phyloP scores from a whole-genome alignment of 192 early-diverging fungal species.

The Backusella sp. region DNA sequence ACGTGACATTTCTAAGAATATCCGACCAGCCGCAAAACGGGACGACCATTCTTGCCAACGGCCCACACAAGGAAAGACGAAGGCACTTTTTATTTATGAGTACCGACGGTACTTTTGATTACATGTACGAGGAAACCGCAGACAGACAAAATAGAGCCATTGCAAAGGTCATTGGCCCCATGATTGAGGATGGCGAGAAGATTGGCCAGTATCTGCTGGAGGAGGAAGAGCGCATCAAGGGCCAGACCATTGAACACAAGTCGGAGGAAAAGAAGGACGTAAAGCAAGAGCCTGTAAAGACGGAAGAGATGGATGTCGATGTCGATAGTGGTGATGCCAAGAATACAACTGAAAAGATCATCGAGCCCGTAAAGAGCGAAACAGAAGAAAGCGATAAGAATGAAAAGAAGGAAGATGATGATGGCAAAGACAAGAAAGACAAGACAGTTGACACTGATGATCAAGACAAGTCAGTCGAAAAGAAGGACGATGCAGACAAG shows the following conservation, averaged over 20 bases:
- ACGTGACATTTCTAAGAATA: slow-evolving; percentile 52
- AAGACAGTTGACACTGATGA: too few species aligned
- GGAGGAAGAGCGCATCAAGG: slow-evolving; percentile 9
- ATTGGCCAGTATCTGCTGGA: slow-evolving; percentile 28
- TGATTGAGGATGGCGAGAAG: slow-evolving; percentile 52
- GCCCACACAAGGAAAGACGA: slow-evolving; percentile 16
- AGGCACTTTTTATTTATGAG: slow-evolving; percentile 57
- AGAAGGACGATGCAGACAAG: background rate
- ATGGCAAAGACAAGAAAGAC: background rate
- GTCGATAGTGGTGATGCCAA: background rate
- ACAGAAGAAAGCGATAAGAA: too few species aligned
- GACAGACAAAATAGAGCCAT: slow-evolving; percentile 51
- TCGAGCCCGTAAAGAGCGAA: background rate
- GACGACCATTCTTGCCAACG: background rate
- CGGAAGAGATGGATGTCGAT: background rate
- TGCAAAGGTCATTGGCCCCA: slow-evolving; percentile 48
- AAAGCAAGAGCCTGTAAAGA: slow-evolving; percentile 28
- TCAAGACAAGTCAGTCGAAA: too few species aligned
- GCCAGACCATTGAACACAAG: slow-evolving; percentile 19
- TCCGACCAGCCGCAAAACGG: slow-evolving; percentile 11
- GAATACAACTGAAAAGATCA: too few species aligned
- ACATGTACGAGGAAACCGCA: slow-evolving; percentile 46
- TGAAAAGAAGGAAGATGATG: too few species aligned
- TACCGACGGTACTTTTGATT: slow-evolving; percentile 59
- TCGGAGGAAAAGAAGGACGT: background rate